Evolutionary conservation across 768 basidiomycete genomes (phyloP).

Genomic region (Suillus tomentosus): DNA sequence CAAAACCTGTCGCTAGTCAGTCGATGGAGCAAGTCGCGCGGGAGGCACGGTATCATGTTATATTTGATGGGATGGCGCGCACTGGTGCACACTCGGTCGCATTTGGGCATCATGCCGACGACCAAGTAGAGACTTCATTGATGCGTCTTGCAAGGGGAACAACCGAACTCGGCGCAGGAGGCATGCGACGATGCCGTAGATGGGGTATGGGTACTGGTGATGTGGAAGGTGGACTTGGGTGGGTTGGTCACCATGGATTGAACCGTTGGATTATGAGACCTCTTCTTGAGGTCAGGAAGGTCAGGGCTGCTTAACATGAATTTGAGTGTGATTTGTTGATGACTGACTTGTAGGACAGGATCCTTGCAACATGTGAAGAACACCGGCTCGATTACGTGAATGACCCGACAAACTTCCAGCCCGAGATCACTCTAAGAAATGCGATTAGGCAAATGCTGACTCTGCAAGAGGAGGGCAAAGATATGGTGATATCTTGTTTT

Average conservation of each 20-base stretch:
- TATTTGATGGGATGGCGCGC: constrained; percentile 50
- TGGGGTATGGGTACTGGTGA: constrained; percentile 73
- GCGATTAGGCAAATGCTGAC: constrained; percentile 56
- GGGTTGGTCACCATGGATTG: constrained; percentile 60
- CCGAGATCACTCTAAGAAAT: constrained; percentile 71
- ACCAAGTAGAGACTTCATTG: constrained; percentile 81
- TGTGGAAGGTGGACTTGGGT: constrained; percentile 35
- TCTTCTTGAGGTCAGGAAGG: constrained; percentile 69
- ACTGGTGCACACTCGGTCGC: constrained; percentile 48
- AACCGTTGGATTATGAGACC: constrained; percentile 72
- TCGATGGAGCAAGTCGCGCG: constrained; percentile 62
- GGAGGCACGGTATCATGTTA: constrained; percentile 52
- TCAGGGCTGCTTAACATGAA: constrained; percentile 27
- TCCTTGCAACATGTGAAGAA: constrained; percentile 76
- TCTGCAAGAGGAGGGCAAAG: constrained; percentile 19
- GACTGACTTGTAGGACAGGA: constrained; percentile 56
- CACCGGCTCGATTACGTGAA: constrained; percentile 60
- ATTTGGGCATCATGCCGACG: constrained; percentile 79
- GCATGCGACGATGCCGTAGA: constrained; percentile 66
- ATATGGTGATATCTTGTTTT: constrained; percentile 3
- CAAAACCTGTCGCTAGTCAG: constrained; percentile 39
- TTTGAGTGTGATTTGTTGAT: constrained; percentile 10
- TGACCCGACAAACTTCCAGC: constrained; percentile 77
- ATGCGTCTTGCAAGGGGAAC: constrained; percentile 68
- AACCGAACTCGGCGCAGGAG: constrained; percentile 56